Base-by-base conservation (phyloP, 2,329 filamentous ascomycete genomes). In the Beauveria sp. region DNA sequence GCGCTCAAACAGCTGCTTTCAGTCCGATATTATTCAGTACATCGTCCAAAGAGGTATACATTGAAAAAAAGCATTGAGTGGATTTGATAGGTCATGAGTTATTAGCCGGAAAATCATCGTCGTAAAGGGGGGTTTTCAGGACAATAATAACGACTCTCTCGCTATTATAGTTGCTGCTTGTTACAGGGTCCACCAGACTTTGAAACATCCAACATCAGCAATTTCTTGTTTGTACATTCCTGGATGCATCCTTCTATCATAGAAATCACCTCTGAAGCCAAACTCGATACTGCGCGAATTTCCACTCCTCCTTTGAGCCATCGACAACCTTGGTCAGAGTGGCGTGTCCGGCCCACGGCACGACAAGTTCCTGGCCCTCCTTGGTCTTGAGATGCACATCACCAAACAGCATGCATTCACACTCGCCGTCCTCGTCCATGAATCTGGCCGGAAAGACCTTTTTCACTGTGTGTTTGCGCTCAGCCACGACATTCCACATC, bases 401-500 rank as follows among this genome's bases (percentile, higher is more conserved):
- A 28, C 72, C 71, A 52, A 72, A 65, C 22, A 73, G 50, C 71
- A 73, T 73, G 52, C 63, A 70, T 67, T 78, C 77, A 46, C 67
- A 66, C 55, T 63, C 67, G 7, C 44, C 58, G 46, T 58, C 61
- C 58, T 50, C 64, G 53, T 65, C 66, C n/a, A 64, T 46, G 60
- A 78, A 77, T 4, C 63, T 63, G 1, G 69, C 76, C 20, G 76
- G 75, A 61, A 79, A 80, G 8, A 78, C 74, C 65, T 76, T 76
- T 34, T 65, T 65, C 28, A 78, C 71, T 2, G 66, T 72, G 67
- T 81, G 79, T 62, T 67, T 75, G 44, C 79, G 70, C 43, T 71
- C 69, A 60, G 67, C 65, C 22, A 79, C 73, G 22, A 67, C 64
- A 14, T 75, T 70, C 77, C 78, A 79, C 78, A 80, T 81, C 26